A percentile compares a stretch with the other conserved stretches of the same genome.
These are phyloP conservation scores for Begonia fuchsioides DNA, from an alignment of 306 rosid genomes.

Conservation along the genomic window DNA sequence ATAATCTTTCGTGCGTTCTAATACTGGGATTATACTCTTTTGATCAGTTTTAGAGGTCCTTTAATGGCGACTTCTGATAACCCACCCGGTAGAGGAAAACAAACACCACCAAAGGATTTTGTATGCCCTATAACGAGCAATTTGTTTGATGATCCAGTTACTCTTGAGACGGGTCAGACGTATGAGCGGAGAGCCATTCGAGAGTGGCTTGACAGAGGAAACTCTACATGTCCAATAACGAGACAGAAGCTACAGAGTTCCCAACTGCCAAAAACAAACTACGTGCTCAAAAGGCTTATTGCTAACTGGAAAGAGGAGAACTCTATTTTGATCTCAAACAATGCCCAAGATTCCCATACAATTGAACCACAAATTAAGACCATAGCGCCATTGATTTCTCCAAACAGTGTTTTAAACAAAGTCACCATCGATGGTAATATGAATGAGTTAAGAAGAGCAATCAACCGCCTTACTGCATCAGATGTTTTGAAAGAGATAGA, in stretches of 20 bases:
- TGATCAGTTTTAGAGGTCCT: too few species aligned
- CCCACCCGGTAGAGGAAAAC: conserved; percentile 25
- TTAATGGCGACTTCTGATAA: conserved; percentile 30
- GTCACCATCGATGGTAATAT: conserved; percentile 43
- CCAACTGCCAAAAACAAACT: conserved; percentile 77
- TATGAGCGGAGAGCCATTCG: conserved; percentile 77
- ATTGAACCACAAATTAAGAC: conserved; percentile 17
- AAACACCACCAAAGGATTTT: conserved; percentile 66
- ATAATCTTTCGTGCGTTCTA: too few species aligned
- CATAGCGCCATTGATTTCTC: conserved; percentile 39
- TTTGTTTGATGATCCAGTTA: conserved; percentile 85
- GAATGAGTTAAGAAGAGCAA: conserved; percentile 38
- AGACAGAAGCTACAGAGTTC: conserved; percentile 65
- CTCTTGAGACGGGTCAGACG: conserved; percentile 89
- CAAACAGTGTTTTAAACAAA: conserved; percentile 41
- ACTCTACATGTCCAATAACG: conserved; percentile 75
- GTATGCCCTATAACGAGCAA: conserved; percentile 86
- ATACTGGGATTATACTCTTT: too few species aligned
- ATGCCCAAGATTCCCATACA: conserved; percentile 15
- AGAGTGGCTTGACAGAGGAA: conserved; percentile 80
- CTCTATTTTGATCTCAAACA: conserved; percentile 20
- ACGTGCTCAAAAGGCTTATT: conserved; percentile 74
- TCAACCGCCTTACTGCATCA: conserved; percentile 46
- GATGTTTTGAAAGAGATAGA: conserved; percentile 71
- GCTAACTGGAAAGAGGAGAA: conserved; percentile 77